phyloP scores from a whole-genome alignment of 2,329 filamentous ascomycete genomes.

The Bipolaris cookei region DNA sequence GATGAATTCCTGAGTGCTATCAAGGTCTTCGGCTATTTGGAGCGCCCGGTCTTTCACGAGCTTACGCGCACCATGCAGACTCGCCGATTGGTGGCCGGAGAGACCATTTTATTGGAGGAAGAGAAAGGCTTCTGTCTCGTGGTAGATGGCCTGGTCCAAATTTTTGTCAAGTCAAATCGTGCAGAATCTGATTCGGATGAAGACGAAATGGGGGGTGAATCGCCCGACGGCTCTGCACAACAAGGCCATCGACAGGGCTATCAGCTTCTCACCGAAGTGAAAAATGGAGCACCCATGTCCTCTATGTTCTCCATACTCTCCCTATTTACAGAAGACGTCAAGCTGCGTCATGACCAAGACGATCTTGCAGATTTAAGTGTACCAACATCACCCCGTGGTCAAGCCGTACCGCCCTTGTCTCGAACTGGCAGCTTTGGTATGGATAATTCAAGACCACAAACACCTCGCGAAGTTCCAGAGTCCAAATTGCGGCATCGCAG shows the following conservation, averaged over 20 bases:
- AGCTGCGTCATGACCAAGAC: conserved; percentile 72
- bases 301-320: conserved; percentile 97
- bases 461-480: conserved; percentile 32
- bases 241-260: conserved; percentile 78
- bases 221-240: conserved; percentile 64
- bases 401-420: conserved; percentile 28
- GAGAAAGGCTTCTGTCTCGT: conserved; percentile 98
- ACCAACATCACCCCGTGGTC: conserved; percentile 35
- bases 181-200: conserved; percentile 55
- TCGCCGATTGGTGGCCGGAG: conserved; percentile 90
- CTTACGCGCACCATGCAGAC: conserved; percentile 98
- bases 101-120: conserved; percentile 93
- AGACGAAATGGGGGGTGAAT: conserved; percentile 52
- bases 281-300: conserved; percentile 97
- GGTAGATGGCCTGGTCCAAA: conserved; percentile 94
- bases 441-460: conserved; percentile 42
- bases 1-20: conserved; percentile 98
- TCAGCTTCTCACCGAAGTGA: conserved; percentile 93
- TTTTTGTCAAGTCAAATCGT: conserved; percentile 89
- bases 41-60: conserved; percentile 96
- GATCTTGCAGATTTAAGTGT: conserved; percentile 57
- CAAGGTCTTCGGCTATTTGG: conserved; percentile 97
- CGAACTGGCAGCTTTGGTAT: conserved; percentile 41
- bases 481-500: conserved; percentile 33
- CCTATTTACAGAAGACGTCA: conserved; percentile 93